Conservation (phyloP, 2,329 filamentous ascomycete species). For the Aspergillus ochraceus region DNA sequence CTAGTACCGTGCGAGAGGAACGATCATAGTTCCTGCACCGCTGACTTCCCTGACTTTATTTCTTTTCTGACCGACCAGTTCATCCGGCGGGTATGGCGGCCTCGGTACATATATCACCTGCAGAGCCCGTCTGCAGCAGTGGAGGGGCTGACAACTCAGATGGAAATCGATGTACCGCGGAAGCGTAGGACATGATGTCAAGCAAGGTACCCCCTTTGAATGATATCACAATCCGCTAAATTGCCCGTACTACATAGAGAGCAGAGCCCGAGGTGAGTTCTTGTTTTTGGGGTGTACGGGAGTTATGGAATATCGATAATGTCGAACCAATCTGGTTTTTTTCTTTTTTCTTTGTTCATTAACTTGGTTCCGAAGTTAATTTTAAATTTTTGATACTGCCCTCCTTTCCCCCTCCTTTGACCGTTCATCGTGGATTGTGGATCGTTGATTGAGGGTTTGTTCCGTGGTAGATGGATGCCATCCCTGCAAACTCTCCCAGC, state of each 20-base stretch:
- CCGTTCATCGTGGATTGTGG: neutral
- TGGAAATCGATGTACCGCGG: neutral
- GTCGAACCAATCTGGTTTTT: neutral
- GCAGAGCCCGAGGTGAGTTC: neutral
- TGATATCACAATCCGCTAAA: slow-evolving; percentile 2
- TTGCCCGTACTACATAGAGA: neutral
- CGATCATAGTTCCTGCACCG: slow-evolving; percentile 2
- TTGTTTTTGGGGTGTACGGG: neutral
- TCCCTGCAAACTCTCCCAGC: neutral
- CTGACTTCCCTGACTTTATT: neutral
- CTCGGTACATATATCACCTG: slow-evolving; percentile 6
- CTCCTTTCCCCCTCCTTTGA: too few species aligned
- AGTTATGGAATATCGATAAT: neutral
- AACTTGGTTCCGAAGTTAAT: too few species aligned
- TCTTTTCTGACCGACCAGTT: slow-evolving; percentile 1
- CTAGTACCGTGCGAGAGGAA: neutral
- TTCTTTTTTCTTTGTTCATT: neutral
- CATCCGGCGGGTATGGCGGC: slow-evolving; percentile 9
- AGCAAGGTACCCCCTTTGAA: slow-evolving; percentile 2
- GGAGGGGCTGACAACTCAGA: neutral
- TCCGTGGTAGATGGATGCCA: neutral
- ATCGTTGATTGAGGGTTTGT: neutral
- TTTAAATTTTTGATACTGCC: too few species aligned
- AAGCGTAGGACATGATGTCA: neutral
- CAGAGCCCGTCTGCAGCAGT: slow-evolving; percentile 13